These are phyloP conservation scores for Populus euphratica DNA, from an alignment of 345 rosid species.

Conservation along the genomic window DNA sequence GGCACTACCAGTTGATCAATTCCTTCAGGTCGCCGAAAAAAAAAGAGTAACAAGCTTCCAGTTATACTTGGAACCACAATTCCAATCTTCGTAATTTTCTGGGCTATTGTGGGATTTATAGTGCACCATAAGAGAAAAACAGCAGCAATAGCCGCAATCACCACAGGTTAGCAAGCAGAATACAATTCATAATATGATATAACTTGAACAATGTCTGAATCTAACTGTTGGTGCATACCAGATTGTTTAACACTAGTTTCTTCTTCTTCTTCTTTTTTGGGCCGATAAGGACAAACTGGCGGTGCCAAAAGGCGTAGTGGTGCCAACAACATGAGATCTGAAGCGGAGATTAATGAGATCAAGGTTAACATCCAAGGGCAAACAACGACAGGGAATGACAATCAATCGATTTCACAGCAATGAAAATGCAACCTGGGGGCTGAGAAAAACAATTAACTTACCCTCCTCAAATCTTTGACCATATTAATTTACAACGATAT, in stretches of 20 bases:
- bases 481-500: not conserved
- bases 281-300: conserved; percentile 12
- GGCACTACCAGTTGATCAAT: not conserved
- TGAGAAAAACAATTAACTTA: not conserved
- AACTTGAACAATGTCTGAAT: not conserved
- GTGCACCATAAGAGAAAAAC: conserved; percentile 34
- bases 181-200: not conserved
- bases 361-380: conserved; percentile 16
- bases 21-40: conserved; percentile 5
- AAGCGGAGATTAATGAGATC: conserved; percentile 17
- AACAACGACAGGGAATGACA: not conserved
- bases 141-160: conserved; percentile 22
- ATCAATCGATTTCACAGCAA: not conserved
- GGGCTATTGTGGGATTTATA: conserved; percentile 26
- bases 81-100: conserved; percentile 31
- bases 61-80: conserved; percentile 39
- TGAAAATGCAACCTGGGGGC: not conserved
- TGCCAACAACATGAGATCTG: not conserved
- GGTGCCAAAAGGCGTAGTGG: conserved; percentile 15
- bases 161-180: conserved; percentile 11
- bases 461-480: not conserved
- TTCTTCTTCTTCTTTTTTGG: not conserved
- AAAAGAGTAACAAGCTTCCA: conserved; percentile 32
- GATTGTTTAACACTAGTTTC: not conserved
- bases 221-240: too few relatives aligned